Evolutionary conservation across 2,329 filamentous ascomycete species (phyloP).

Genomic region (Aureobasidium leucospermi): DNA sequence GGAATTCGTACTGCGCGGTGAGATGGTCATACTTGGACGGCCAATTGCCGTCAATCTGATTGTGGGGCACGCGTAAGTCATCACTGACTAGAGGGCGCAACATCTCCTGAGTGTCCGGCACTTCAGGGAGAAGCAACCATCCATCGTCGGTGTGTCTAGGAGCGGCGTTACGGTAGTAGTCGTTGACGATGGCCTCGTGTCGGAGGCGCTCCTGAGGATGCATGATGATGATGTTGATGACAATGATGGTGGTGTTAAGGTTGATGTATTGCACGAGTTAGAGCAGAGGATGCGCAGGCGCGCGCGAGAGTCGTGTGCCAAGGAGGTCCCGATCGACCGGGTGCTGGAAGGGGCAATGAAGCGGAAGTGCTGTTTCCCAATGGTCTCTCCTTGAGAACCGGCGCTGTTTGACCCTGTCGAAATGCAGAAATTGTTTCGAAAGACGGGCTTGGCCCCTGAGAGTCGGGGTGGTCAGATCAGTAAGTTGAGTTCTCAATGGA

Average conservation of each 20-base stretch:
- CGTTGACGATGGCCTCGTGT: not conserved
- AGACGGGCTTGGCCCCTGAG: not conserved
- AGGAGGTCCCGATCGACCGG: not conserved
- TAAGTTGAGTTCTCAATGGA: not conserved
- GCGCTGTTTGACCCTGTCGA: not conserved
- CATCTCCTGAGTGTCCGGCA: slow-evolving; percentile 1
- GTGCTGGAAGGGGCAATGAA: not conserved
- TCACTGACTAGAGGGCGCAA: not conserved
- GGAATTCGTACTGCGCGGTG: slow-evolving; percentile 63
- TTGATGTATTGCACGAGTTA: not conserved
- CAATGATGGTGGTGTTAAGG: not conserved
- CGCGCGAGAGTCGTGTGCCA: too few relatives aligned
- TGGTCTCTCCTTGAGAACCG: not conserved
- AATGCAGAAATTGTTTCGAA: not conserved
- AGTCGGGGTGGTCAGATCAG: not conserved
- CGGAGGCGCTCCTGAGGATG: not conserved
- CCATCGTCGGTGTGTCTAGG: not conserved
- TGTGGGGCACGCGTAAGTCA: slow-evolving; percentile 25
- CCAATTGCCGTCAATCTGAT: slow-evolving; percentile 53
- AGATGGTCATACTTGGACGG: slow-evolving; percentile 58
- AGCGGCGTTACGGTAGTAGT: not conserved
- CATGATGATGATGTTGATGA: not conserved
- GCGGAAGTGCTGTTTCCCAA: not conserved
- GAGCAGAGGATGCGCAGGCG: too few relatives aligned
- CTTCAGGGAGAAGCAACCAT: not conserved